Conservation (phyloP, 2,329 filamentous ascomycete species). For the Cryphonectria parasitica region DNA sequence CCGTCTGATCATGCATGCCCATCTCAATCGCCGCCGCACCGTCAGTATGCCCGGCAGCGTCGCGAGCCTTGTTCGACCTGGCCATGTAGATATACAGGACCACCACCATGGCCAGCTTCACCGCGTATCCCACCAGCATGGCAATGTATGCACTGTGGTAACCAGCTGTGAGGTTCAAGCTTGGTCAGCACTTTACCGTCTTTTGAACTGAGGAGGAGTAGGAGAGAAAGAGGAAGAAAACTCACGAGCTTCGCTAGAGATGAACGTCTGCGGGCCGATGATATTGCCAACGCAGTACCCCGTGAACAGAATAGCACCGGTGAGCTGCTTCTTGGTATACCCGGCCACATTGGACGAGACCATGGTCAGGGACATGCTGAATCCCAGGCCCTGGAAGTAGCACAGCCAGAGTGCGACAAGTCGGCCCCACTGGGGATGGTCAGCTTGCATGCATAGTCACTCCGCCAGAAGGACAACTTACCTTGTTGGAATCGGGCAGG, state of each 20-base stretch:
- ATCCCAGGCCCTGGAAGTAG: constrained; percentile 40
- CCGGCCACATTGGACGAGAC: constrained; percentile 40
- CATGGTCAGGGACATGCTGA: constrained; percentile 40
- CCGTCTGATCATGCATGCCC: constrained; percentile 39
- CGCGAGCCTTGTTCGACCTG: constrained; percentile 36
- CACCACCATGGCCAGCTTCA: constrained; percentile 36
- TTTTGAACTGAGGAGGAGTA: neutral
- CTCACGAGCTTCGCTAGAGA: constrained; percentile 48
- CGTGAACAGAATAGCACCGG: constrained; percentile 37
- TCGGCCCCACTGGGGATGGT: constrained; percentile 51
- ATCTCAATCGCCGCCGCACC: constrained; percentile 37
- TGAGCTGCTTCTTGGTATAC: constrained; percentile 41
- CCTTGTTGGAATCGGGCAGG: constrained; percentile 52
- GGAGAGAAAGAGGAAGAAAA: constrained; percentile 6
- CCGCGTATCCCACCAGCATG: constrained; percentile 38
- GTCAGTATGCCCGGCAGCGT: constrained; percentile 35
- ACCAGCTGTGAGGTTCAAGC: constrained; percentile 29
- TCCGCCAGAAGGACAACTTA: constrained; percentile 23
- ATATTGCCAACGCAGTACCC: constrained; percentile 41
- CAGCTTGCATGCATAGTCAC: neutral
- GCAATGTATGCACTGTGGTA: constrained; percentile 40
- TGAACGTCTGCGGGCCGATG: constrained; percentile 40
- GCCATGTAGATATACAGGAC: constrained; percentile 39
- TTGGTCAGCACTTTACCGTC: neutral
- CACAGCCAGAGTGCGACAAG: constrained; percentile 59